Evolutionary conservation across 2,329 filamentous ascomycete species (phyloP).

Genomic region (Penicillium sp.): DNA sequence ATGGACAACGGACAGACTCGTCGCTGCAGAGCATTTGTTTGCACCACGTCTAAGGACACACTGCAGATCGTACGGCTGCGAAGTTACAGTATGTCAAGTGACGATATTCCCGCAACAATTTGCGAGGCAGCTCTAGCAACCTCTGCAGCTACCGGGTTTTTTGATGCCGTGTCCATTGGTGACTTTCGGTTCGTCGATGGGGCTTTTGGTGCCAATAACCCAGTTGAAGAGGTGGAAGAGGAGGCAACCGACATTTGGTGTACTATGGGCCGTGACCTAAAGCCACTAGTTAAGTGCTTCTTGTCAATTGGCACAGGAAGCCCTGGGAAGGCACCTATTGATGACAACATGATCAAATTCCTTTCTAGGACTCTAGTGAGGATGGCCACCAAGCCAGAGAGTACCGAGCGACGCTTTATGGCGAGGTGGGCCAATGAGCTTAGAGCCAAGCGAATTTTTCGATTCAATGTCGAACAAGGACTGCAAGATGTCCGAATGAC

Average conservation of each 20-base stretch:
- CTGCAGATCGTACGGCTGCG: slow-evolving; percentile 9
- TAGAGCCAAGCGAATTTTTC: slow-evolving; percentile 23
- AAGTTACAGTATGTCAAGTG: slow-evolving; percentile 7
- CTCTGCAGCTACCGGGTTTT: slow-evolving; percentile 44
- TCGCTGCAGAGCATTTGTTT: slow-evolving; percentile 10
- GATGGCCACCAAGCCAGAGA: slow-evolving; percentile 13
- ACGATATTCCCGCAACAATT: slow-evolving; percentile 29
- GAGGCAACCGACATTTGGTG: slow-evolving; percentile 25
- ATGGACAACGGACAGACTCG: slow-evolving; percentile 9
- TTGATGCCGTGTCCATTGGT: slow-evolving; percentile 16
- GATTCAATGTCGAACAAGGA: slow-evolving; percentile 39
- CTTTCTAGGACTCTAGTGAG: slow-evolving; percentile 16
- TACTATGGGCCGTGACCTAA: slow-evolving; percentile 6
- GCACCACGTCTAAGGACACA: slow-evolving; percentile 15
- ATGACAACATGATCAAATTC: slow-evolving; percentile 13
- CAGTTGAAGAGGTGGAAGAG: slow-evolving; percentile 27
- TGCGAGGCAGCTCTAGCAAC: slow-evolving; percentile 52
- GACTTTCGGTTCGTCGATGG: slow-evolving; percentile 32
- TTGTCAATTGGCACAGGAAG: too few relatives aligned
- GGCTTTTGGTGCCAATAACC: slow-evolving; percentile 34
- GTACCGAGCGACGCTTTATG: slow-evolving; percentile 13
- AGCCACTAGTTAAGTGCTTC: slow-evolving; percentile 17
- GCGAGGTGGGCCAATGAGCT: slow-evolving; percentile 13
- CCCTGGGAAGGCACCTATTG: not conserved
- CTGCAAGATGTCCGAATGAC: slow-evolving; percentile 34